Evolutionary conservation across 2,329 filamentous ascomycete genomes (phyloP).

Genomic region (Sphaceloma murrayae): DNA sequence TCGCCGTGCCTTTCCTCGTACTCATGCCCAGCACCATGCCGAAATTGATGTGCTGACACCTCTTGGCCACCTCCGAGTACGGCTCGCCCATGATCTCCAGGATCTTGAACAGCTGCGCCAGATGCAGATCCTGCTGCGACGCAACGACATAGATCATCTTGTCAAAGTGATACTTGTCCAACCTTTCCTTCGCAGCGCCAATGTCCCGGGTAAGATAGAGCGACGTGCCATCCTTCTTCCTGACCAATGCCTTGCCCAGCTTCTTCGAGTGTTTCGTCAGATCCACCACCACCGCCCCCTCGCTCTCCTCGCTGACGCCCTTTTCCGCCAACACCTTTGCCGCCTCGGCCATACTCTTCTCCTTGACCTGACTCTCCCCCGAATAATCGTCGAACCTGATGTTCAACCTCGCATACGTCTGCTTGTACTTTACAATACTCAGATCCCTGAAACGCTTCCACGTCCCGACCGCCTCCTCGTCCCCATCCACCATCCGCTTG

Average conservation of each 20-base stretch:
- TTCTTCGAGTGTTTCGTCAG: slow-evolving; percentile 61
- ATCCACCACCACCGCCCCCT: slow-evolving; percentile 60
- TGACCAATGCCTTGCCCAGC: slow-evolving; percentile 56
- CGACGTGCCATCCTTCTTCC: slow-evolving; percentile 58
- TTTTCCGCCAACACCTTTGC: slow-evolving; percentile 50
- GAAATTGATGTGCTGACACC: slow-evolving; percentile 56
- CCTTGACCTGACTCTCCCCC: slow-evolving; percentile 58
- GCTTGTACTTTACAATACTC: slow-evolving; percentile 54
- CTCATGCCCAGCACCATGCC: slow-evolving; percentile 59
- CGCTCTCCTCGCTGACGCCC: slow-evolving; percentile 52
- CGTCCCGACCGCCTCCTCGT: slow-evolving; percentile 48
- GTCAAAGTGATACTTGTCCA: slow-evolving; percentile 53
- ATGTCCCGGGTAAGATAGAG: slow-evolving; percentile 63
- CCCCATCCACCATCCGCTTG: slow-evolving; percentile 58
- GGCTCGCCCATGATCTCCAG: slow-evolving; percentile 52
- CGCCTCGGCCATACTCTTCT: slow-evolving; percentile 52
- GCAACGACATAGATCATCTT: slow-evolving; percentile 61
- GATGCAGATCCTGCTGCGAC: slow-evolving; percentile 54
- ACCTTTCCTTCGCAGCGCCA: slow-evolving; percentile 54
- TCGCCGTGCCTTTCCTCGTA: slow-evolving; percentile 48
- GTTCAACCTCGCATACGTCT: slow-evolving; percentile 55
- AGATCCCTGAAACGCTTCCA: slow-evolving; percentile 56
- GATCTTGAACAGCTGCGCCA: slow-evolving; percentile 57
- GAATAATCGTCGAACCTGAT: slow-evolving; percentile 58
- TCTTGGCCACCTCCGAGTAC: slow-evolving; percentile 44